Base-by-base conservation (phyloP, 139 green algal genomes). In the Yamagishiella unicocca region DNA sequence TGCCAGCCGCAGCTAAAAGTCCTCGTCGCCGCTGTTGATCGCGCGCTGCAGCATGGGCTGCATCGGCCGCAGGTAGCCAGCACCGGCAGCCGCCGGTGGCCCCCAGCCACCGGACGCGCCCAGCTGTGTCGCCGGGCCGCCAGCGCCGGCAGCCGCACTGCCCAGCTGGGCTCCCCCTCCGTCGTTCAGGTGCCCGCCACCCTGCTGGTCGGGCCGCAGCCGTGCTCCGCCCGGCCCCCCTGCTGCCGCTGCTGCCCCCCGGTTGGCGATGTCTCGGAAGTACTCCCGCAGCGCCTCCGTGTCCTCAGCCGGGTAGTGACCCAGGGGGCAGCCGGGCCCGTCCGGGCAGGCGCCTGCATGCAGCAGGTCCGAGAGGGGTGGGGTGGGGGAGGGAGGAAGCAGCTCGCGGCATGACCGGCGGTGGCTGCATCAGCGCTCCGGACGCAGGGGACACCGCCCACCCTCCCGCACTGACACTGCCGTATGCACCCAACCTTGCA, bases 1-100 rank as follows among this genome's bases (percentile, higher is more conserved):
- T n/a, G n/a, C n/a, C n/a, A n/a, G n/a, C 50, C 17, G 50, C 50
- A 58, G 12, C 61, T n/a, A 85, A 27, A 85, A 85, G 29, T 76
- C 61, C 2, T 85, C 79, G 25, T 85, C 79, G 4, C n/a, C 79
- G 25, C n/a, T 4, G 29, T 85, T 85, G 3, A 53, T 19, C 1
- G 45, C 66, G 40, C 58, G 79, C 61, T 58, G 61, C n/a, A 85
- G 62, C 79, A 75, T 7, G 2, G 79, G 79, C 79, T 85, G 79
- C 58, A 76, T 71, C 6, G 79, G 79, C 1, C 64, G 78, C 58
- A 84, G 21, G 42, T 2, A 71, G 37, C 33, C 33, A 25, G 40
- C 17, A 37, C 8, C 24, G 22, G 40, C 17, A 27, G 42, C 79
- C 38, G 61, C 61, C 42, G 0, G 5, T 17, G 14, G 14, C 40